phyloP scores from a whole-genome alignment of 2,329 filamentous ascomycete species.

The Diaporthe sp. region DNA sequence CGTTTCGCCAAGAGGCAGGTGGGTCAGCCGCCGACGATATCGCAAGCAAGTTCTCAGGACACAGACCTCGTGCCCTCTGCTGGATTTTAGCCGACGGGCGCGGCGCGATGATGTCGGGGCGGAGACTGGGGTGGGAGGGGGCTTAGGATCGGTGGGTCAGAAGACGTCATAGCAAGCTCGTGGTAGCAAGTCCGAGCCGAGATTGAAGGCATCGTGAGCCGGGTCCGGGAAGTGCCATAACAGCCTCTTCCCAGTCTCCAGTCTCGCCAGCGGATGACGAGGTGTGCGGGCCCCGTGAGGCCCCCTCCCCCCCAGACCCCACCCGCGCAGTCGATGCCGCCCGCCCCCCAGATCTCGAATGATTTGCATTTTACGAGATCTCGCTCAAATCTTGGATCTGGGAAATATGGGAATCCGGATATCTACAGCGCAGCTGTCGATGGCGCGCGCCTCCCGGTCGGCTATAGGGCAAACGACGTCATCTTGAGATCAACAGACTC shows the following conservation, averaged over 20 bases:
- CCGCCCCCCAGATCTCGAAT: slow-evolving; percentile 1
- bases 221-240: not conserved
- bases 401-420: slow-evolving; percentile 5
- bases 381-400: slow-evolving; percentile 8
- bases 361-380: slow-evolving; percentile 2
- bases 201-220: slow-evolving; percentile 19
- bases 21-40: slow-evolving; percentile 16
- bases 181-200: not conserved
- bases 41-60: not conserved
- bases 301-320: not conserved
- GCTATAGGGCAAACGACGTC: slow-evolving; percentile 9
- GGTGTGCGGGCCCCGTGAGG: not conserved
- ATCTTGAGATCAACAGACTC: slow-evolving; percentile 15
- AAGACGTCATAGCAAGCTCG: not conserved
- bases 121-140: not conserved
- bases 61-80: slow-evolving; percentile 7
- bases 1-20: not conserved
- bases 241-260: not conserved
- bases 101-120: slow-evolving; percentile 7
- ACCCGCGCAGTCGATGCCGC: not conserved
- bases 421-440: not conserved
- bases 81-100: slow-evolving; percentile 15
- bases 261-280: not conserved
- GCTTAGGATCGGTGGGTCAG: not conserved
- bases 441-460: not conserved